Evolutionary conservation across 2,329 filamentous ascomycete genomes (phyloP).

Genomic region (Magnaporthiopsis incrustans): DNA sequence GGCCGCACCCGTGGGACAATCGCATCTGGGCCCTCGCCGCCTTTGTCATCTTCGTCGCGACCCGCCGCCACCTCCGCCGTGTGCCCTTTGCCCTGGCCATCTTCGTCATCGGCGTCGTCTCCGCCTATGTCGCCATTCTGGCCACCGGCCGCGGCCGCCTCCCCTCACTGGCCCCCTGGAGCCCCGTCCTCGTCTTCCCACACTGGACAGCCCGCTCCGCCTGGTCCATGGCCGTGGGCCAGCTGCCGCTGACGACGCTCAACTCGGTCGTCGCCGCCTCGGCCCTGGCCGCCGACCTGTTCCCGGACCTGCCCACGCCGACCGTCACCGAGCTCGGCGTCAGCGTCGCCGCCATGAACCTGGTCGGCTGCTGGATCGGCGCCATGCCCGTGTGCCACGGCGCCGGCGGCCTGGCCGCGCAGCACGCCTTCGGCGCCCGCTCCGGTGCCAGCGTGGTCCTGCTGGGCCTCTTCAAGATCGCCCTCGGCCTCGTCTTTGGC

Average conservation of each 20-base stretch:
- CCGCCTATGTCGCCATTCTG: constrained; percentile 36
- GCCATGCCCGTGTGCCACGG: constrained; percentile 95
- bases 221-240: constrained; percentile 63
- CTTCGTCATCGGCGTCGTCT: constrained; percentile 58
- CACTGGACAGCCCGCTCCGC: constrained; percentile 27
- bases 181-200: constrained; percentile 43
- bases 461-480: constrained; percentile 66
- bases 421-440: constrained; percentile 84
- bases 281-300: constrained; percentile 67
- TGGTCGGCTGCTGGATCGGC: constrained; percentile 82
- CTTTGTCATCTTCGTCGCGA: constrained; percentile 62
- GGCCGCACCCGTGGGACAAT: constrained; percentile 74
- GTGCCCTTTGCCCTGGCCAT: constrained; percentile 74
- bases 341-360: constrained; percentile 77
- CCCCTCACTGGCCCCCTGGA: constrained; percentile 52
- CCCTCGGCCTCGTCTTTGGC: constrained; percentile 69
- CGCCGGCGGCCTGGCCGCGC: constrained; percentile 81
- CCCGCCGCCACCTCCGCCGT: constrained; percentile 48
- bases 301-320: constrained; percentile 58
- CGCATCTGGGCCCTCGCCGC: constrained; percentile 67
- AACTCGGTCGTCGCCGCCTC: constrained; percentile 86
- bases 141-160: constrained; percentile 24
- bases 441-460: constrained; percentile 78
- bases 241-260: constrained; percentile 83
- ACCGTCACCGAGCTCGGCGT: constrained; percentile 70